A percentile compares a stretch with the other conserved stretches of the same genome.
Evolutionary conservation across 1,139 yeast genomes (phyloP).

Genomic region (Sugiyamaella castrensis): DNA sequence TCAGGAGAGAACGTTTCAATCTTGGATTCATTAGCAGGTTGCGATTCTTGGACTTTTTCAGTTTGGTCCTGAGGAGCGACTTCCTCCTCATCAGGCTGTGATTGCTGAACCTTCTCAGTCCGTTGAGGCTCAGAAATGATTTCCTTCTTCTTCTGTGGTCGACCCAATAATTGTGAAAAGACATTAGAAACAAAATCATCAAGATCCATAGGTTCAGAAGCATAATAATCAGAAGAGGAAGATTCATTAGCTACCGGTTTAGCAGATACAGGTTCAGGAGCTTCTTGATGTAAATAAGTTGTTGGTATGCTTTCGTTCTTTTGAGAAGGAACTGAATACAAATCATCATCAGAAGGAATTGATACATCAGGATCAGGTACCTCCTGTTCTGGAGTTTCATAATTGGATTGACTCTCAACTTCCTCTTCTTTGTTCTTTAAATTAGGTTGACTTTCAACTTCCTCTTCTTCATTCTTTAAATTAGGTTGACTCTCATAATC

Average conservation of each 20-base stretch:
- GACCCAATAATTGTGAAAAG: conserved; percentile 7
- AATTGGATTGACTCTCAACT: conserved; percentile 3
- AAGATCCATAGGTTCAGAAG: conserved; percentile 12
- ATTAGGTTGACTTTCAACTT: no score
- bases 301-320: no score
- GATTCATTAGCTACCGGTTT: no score
- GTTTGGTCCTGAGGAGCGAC: conserved; percentile 1
- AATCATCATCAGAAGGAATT: conserved; percentile 14
- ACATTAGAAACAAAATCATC: conserved; percentile 14
- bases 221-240: neutral
- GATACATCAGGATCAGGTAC: conserved; percentile 17
- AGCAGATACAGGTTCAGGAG: no score
- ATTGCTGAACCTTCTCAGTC: neutral
- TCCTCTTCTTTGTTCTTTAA: neutral
- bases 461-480: neutral
- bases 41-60: neutral
- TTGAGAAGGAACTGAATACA: conserved; percentile 2
- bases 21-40: neutral
- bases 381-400: conserved; percentile 12
- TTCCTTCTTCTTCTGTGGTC: neutral
- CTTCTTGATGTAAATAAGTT: no score
- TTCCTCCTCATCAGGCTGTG: conserved; percentile 5
- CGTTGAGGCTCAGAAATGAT: neutral
- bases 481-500: no score
- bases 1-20: no score